phyloP scores from a whole-genome alignment of 768 basidiomycete species.

The Trametes punicea region DNA sequence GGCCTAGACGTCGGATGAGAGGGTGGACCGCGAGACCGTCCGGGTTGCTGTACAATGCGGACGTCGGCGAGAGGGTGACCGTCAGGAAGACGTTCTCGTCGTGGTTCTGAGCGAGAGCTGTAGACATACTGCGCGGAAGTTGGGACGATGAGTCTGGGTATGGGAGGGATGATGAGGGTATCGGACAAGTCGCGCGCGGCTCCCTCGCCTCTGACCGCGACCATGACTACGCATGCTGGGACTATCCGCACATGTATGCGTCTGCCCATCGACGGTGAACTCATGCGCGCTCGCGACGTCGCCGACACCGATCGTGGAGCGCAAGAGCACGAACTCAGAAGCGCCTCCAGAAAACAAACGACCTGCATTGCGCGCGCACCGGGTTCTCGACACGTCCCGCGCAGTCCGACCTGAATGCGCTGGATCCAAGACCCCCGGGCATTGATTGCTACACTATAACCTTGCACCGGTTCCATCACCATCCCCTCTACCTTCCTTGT shows the following conservation, averaged over 20 bases:
- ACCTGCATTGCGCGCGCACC: no score
- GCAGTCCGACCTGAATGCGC: background rate
- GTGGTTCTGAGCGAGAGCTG: slow-evolving; percentile 32
- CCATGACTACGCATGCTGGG: no score
- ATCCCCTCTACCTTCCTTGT: background rate
- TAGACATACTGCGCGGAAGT: slow-evolving; percentile 23
- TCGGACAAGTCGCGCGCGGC: background rate
- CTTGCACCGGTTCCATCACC: slow-evolving; percentile 19
- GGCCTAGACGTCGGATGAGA: slow-evolving; percentile 36
- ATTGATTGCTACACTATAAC: background rate
- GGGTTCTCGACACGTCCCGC: background rate
- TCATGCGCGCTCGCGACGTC: no score
- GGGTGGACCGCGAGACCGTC: slow-evolving; percentile 35
- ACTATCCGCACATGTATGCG: no score
- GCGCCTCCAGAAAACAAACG: no score
- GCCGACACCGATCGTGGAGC: no score
- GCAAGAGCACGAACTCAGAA: no score
- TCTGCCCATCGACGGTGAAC: no score
- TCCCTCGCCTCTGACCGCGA: no score
- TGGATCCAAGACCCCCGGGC: background rate
- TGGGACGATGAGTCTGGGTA: background rate
- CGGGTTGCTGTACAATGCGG: slow-evolving; percentile 33
- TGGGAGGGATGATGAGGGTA: background rate
- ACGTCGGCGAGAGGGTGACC: slow-evolving; percentile 38
- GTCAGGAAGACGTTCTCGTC: slow-evolving; percentile 41